Percentiles rank a stretch among this genome's conserved stretches.
Conservation (phyloP, 108 stramenopile species). For the Bacterosira constricta region DNA sequence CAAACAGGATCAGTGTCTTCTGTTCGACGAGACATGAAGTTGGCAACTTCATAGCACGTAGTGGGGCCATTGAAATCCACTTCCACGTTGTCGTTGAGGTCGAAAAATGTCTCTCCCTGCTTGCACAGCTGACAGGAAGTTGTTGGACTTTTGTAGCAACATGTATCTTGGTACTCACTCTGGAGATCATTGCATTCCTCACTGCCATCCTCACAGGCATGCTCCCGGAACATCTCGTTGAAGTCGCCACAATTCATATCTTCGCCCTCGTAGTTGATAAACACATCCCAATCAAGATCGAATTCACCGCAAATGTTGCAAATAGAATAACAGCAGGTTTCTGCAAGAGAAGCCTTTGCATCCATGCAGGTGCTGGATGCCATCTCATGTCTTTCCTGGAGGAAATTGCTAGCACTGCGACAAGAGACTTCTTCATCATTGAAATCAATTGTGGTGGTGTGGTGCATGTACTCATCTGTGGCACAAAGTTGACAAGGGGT, state of each 20-base stretch:
- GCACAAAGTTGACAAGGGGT: slow-evolving; percentile 42
- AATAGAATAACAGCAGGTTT: slow-evolving; percentile 45
- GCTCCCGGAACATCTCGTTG: slow-evolving; percentile 44
- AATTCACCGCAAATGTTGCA: slow-evolving; percentile 50
- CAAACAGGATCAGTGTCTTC: slow-evolving; percentile 47
- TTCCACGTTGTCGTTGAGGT: slow-evolving; percentile 39
- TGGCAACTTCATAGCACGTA: slow-evolving; percentile 42
- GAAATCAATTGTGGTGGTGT: slow-evolving; percentile 29
- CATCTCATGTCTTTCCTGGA: slow-evolving; percentile 39
- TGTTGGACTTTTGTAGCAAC: slow-evolving; percentile 46
- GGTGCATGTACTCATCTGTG: slow-evolving; percentile 44
- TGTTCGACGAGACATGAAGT: slow-evolving; percentile 40
- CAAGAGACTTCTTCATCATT: slow-evolving; percentile 42
- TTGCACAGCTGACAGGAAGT: slow-evolving; percentile 53
- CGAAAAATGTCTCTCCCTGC: slow-evolving; percentile 33
- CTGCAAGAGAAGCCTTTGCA: slow-evolving; percentile 31
- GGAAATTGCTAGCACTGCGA: slow-evolving; percentile 39
- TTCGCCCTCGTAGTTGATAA: slow-evolving; percentile 34
- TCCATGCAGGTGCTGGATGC: slow-evolving; percentile 32
- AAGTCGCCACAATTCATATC: slow-evolving; percentile 49
- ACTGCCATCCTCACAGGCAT: slow-evolving; percentile 28
- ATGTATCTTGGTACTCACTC: slow-evolving; percentile 22
- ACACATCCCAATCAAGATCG: slow-evolving; percentile 49
- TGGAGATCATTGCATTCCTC: slow-evolving; percentile 29
- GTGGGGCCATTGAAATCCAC: slow-evolving; percentile 54